A percentile compares a stretch with the other conserved stretches of the same genome.
Conservation (phyloP, 345 rosid species). For the Turnera subulata region DNA sequence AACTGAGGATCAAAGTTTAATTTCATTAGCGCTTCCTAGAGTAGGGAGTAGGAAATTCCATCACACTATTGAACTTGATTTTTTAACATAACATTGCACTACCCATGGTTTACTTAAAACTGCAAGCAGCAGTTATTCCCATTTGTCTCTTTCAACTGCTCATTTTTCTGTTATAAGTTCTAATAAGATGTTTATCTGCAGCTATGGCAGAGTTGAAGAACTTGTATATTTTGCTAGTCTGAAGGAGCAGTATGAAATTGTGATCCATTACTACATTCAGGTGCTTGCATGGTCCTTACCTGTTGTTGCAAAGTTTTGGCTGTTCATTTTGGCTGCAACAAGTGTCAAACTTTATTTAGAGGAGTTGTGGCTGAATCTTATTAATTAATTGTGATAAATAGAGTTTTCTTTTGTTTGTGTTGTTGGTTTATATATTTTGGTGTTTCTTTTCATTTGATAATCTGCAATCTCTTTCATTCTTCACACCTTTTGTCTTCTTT, state of each 20-base stretch:
- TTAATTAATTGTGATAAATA: not conserved
- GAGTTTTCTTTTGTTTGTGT: not conserved
- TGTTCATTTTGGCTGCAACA: not conserved
- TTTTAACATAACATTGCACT: too few species aligned
- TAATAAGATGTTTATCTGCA: constrained; percentile 29
- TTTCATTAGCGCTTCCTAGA: too few species aligned
- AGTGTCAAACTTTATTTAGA: too few species aligned
- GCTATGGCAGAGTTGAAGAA: constrained; percentile 96
- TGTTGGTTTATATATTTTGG: not conserved
- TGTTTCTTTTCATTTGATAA: not conserved
- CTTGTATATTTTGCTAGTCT: constrained; percentile 91
- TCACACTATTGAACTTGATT: too few species aligned
- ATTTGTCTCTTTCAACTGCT: too few species aligned
- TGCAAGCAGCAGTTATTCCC: too few species aligned
- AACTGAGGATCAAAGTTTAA: too few species aligned
- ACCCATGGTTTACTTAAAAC: too few species aligned
- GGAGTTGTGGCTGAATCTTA: not conserved
- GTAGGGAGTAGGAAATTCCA: too few species aligned
- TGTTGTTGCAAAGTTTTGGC: not conserved
- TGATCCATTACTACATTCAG: constrained; percentile 87
- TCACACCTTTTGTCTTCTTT: not conserved
- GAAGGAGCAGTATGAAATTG: constrained; percentile 92
- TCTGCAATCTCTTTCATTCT: not conserved
- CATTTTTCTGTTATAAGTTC: too few species aligned
- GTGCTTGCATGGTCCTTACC: constrained; percentile 27